phyloP scores from a whole-genome alignment of 2,329 filamentous ascomycete genomes.

The Penicillium concentricum region DNA sequence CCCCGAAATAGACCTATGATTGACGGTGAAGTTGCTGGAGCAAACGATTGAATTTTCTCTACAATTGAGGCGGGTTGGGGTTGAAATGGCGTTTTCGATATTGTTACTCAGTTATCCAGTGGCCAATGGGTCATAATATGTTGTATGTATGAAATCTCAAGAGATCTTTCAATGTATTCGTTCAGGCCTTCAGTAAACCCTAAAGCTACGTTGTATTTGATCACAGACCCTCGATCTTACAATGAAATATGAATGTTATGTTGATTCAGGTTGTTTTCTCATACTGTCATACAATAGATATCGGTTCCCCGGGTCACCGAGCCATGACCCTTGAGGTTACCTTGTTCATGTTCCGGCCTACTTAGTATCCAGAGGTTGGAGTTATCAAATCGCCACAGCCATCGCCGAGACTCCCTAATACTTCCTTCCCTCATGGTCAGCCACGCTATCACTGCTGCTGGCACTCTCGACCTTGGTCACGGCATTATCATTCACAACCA shows the following conservation, averaged over 20 bases:
- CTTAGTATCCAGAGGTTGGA: background rate
- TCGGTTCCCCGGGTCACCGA: background rate
- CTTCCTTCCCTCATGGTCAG: constrained; percentile 14
- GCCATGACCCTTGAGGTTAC: background rate
- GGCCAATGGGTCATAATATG: constrained; percentile 6
- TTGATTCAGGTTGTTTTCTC: background rate
- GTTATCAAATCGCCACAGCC: background rate
- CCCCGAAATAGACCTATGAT: background rate
- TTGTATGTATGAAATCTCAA: constrained; percentile 5
- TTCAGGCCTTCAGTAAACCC: background rate
- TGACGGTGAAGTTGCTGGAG: constrained; percentile 6
- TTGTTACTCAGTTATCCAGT: constrained; percentile 1
- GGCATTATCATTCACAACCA: constrained; percentile 31
- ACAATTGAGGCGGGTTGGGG: constrained; percentile 1
- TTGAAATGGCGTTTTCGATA: constrained; percentile 3
- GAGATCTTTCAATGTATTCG: background rate
- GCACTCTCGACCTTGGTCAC: constrained; percentile 36
- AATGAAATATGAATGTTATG: background rate
- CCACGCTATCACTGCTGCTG: constrained; percentile 45
- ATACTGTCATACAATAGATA: background rate
- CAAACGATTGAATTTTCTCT: constrained; percentile 1
- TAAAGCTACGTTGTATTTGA: background rate
- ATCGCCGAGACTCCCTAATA: background rate
- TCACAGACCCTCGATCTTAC: background rate
- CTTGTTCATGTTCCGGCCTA: background rate